Percentiles rank a stretch among this genome's conserved stretches.
Evolutionary conservation across 1,139 yeast species (phyloP).

Genomic region (Scheffersomyces illinoinensis): DNA sequence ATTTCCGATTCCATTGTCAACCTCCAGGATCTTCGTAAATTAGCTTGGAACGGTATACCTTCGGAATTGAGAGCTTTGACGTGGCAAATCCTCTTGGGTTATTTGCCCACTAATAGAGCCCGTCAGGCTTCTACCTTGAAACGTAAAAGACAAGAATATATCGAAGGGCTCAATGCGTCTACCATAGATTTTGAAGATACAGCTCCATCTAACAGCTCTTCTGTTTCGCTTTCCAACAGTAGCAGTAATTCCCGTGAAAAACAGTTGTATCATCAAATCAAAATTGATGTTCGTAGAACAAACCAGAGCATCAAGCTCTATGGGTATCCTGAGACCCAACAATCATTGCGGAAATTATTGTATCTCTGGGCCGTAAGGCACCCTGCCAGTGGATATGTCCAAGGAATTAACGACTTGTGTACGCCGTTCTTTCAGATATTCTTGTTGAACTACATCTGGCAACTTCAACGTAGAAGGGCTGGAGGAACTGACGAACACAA

Average conservation of each 20-base stretch:
- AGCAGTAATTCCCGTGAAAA: constrained; percentile 53
- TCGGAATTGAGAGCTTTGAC: constrained; percentile 74
- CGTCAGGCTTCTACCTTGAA: constrained; percentile 70
- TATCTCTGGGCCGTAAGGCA: constrained; percentile 97
- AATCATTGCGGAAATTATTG: constrained; percentile 74
- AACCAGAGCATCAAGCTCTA: constrained; percentile 83
- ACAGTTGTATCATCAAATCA: constrained; percentile 92
- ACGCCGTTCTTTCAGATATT: constrained; percentile 95
- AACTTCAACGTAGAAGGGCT: constrained; percentile 30
- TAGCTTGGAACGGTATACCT: constrained; percentile 96
- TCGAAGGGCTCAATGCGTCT: constrained; percentile 57
- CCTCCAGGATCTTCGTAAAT: constrained; percentile 62
- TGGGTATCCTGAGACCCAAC: constrained; percentile 67
- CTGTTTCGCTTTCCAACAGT: constrained; percentile 27
- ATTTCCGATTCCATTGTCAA: constrained; percentile 55
- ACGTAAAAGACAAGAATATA: constrained; percentile 83
- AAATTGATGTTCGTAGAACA: constrained; percentile 93
- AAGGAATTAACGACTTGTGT: constrained; percentile 92
- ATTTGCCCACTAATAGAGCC: constrained; percentile 80
- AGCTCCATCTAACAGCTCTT: constrained; percentile 13
- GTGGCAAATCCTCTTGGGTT: constrained; percentile 90
- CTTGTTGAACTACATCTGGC: constrained; percentile 65
- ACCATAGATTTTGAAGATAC: constrained; percentile 53
- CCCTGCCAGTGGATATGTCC: constrained; percentile 99
- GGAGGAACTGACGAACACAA: constrained; percentile 8